Conservation (phyloP, 2,329 filamentous ascomycete genomes). For the Claviceps sp. region DNA sequence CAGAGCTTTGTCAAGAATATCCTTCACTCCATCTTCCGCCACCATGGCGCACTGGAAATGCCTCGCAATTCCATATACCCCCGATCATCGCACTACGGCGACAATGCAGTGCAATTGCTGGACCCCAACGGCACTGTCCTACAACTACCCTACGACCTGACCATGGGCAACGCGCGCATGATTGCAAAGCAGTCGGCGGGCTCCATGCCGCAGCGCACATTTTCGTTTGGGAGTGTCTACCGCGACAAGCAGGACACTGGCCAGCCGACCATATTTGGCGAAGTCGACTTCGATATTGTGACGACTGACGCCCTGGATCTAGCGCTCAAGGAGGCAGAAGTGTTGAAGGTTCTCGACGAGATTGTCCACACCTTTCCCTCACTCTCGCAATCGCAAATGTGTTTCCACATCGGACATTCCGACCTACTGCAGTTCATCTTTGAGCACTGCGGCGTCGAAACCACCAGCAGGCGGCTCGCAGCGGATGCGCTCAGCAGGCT, state of each 20-base stretch:
- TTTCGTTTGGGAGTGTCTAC: conserved; percentile 79
- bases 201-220: conserved; percentile 58
- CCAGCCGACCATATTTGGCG: conserved; percentile 69
- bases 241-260: conserved; percentile 66
- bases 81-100: conserved; percentile 60
- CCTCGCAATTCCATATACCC: conserved; percentile 68
- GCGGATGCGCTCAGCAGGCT: conserved; percentile 80
- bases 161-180: conserved; percentile 72
- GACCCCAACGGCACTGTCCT: conserved; percentile 77
- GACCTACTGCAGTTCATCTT: conserved; percentile 80
- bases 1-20: conserved; percentile 62
- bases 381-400: conserved; percentile 59
- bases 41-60: conserved; percentile 78
- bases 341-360: conserved; percentile 89
- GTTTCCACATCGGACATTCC: conserved; percentile 82
- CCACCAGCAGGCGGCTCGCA: conserved; percentile 52
- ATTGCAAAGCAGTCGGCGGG: conserved; percentile 58
- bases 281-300: conserved; percentile 95
- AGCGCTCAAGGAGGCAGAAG: conserved; percentile 82
- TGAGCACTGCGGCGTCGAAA: conserved; percentile 71
- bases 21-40: conserved; percentile 65
- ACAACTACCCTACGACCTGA: conserved; percentile 89
- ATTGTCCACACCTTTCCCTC: conserved; percentile 71
- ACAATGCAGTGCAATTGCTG: conserved; percentile 65
- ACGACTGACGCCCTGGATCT: conserved; percentile 69